A percentile compares a stretch with the other conserved stretches of the same genome.
Evolutionary conservation across 495 filamentous ascomycete genomes (phyloP).

Genomic region (Parathielavia hyrcaniae): DNA sequence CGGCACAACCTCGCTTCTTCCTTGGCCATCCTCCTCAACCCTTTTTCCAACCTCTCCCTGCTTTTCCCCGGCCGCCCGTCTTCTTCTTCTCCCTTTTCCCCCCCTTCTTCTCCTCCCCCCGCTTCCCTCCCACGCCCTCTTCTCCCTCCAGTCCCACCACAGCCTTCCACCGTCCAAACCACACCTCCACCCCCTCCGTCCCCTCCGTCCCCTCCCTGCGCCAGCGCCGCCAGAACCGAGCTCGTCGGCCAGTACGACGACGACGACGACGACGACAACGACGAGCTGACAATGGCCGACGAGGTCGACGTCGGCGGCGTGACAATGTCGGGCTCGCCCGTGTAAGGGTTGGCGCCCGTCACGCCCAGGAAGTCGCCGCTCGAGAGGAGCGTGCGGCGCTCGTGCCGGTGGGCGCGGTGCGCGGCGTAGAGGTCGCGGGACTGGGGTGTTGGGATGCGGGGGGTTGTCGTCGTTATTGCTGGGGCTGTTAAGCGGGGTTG

Average conservation of each 20-base stretch:
- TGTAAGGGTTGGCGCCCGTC: conserved; percentile 49
- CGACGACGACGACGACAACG: background rate
- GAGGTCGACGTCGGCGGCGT: conserved; percentile 38
- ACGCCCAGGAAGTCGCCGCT: conserved; percentile 51
- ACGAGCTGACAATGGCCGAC: conserved; percentile 1
- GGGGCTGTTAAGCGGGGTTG: background rate
- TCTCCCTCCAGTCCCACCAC: too few species aligned
- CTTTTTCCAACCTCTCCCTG: conserved; percentile 19
- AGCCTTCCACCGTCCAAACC: too few species aligned
- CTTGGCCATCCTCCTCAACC: conserved; percentile 7
- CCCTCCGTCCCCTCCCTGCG: background rate
- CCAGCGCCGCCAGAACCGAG: background rate
- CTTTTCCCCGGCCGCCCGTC: background rate
- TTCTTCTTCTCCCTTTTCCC: too few species aligned
- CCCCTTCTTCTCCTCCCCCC: too few species aligned
- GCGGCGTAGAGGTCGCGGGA: conserved; percentile 27
- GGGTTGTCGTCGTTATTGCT: background rate
- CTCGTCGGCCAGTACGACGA: background rate
- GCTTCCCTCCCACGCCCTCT: too few species aligned
- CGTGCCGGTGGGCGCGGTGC: conserved; percentile 36
- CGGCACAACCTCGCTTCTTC: conserved; percentile 26
- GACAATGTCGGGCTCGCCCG: conserved; percentile 43
- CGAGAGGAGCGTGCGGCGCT: conserved; percentile 36
- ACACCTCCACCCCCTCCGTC: too few species aligned
- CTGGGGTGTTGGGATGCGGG: conserved; percentile 5